Evolutionary conservation across 2,329 filamentous ascomycete species (phyloP).

Genomic region (Boeremia exigua): DNA sequence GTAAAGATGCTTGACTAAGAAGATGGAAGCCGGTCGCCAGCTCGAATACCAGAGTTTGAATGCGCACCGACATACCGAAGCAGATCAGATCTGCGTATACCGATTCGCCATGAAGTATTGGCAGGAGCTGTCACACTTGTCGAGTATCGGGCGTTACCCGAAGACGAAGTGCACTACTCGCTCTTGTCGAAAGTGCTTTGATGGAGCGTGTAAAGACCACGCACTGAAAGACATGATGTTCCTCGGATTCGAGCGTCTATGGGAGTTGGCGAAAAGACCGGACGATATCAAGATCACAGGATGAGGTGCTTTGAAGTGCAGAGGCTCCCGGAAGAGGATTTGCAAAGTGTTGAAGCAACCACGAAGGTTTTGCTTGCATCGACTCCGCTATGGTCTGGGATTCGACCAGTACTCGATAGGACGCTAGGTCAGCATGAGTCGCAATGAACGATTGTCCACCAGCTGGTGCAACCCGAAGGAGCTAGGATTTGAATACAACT

Average conservation of each 20-base stretch:
- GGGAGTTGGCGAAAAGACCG: neutral
- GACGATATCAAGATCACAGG: neutral
- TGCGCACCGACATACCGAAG: no score
- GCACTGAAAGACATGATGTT: neutral
- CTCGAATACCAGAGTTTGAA: neutral
- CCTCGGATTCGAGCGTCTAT: neutral
- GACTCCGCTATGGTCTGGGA: neutral
- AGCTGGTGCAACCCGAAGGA: neutral
- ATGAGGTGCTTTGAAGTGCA: neutral
- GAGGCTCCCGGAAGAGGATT: no score
- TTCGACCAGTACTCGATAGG: neutral
- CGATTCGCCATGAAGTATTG: no score
- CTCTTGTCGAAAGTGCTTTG: slow-evolving; percentile 2
- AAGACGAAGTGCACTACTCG: neutral
- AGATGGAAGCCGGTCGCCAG: neutral
- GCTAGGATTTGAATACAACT: neutral
- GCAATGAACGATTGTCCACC: neutral
- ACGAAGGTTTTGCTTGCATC: neutral
- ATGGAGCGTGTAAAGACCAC: neutral
- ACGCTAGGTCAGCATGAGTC: slow-evolving; percentile 2
- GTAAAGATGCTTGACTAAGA: neutral
- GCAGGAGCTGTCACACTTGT: neutral
- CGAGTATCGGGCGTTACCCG: neutral
- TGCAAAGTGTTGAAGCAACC: neutral
- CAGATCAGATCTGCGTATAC: no score